Base-by-base conservation (phyloP, 2,329 filamentous ascomycete species). In the Penicillium aurantiogriseum region DNA sequence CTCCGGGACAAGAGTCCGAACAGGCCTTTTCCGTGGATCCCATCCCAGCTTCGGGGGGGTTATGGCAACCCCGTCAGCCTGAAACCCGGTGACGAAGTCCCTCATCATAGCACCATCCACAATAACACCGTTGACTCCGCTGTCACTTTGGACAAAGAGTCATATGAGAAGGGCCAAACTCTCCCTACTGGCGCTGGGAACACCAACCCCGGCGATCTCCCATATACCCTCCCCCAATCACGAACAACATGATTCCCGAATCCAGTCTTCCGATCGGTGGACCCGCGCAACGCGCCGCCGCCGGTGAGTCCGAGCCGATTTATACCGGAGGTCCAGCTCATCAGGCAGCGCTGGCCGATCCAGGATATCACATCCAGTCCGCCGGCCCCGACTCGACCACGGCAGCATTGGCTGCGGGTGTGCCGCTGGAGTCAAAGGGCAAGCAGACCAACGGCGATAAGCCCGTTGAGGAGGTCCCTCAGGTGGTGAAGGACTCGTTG, bases 1-100 rank as follows among this genome's bases (percentile, higher is more conserved):
- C 90, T 3, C 90, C 91, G 36, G 78, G 75, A 47, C 75, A 77
- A 60, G 80, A 81, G 61, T 74, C 73, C 58, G 74, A 74, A 58
- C 72, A 74, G 33, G 54, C 53, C 23, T 65, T 77, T 51, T 74
- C 73, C 23, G 82, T 86, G 63, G 81, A 81, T 58, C 85, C 85
- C 6, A 80, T 87, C 57, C 84, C 85, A 44, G 84, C 84, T 11
- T 81, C 83, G 19, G 77, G 74, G 74, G 56, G 83, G 83, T 50
- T 68, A 76, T 53, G 85, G 91, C 57, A 97, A 97, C 76, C 92
- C 93, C 8, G 84, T 97, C 72, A 82, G 84, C 68, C 82, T 96
- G 54, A 83, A 84, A 25, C 89, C 92, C 4, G 92, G 92, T 67
- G 90, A 96, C 78, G 86, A 87, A 73, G 83, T 96, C 10, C 92